Percentiles rank a stretch among this genome's conserved stretches.
These are phyloP conservation scores for Danielia oregonensis DNA, from an alignment of 805 yeast species.

Conservation along the genomic window DNA sequence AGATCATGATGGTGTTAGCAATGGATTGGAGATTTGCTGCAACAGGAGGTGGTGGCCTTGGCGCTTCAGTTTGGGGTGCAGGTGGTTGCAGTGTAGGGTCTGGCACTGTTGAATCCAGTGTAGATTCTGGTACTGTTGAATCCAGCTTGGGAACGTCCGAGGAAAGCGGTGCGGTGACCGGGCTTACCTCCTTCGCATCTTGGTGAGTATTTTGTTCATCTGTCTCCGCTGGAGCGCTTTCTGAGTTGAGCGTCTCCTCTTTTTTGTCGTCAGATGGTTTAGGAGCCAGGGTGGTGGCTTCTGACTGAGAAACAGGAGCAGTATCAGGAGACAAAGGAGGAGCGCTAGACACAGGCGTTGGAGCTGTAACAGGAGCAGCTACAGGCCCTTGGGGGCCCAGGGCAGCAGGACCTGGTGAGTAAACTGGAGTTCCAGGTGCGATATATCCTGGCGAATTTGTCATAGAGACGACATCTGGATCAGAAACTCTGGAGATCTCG, in stretches of 20 bases:
- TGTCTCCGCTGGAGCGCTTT: no score
- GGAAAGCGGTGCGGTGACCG: no score
- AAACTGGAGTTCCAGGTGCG: constrained; percentile 1
- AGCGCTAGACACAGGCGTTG: background rate
- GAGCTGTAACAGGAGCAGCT: background rate
- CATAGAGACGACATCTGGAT: background rate
- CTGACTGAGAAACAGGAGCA: background rate
- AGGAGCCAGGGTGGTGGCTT: no score
- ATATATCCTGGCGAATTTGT: no score
- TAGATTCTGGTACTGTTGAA: no score
- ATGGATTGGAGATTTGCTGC: constrained; percentile 47
- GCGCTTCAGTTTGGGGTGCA: background rate
- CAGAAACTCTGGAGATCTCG: constrained; percentile 11
- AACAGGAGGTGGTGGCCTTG: constrained; percentile 16
- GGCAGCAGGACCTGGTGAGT: background rate
- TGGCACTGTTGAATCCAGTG: background rate
- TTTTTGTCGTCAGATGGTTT: no score
- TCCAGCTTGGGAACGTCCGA: no score
- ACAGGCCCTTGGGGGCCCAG: no score
- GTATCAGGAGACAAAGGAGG: no score
- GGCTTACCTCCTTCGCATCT: no score
- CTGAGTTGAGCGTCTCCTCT: no score
- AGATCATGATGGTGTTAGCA: constrained; percentile 77
- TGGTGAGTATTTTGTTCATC: no score
- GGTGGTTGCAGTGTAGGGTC: background rate